Evolutionary conservation across 176 grass and related monocot genomes (phyloP).

Genomic region (Thalia dealbata): DNA sequence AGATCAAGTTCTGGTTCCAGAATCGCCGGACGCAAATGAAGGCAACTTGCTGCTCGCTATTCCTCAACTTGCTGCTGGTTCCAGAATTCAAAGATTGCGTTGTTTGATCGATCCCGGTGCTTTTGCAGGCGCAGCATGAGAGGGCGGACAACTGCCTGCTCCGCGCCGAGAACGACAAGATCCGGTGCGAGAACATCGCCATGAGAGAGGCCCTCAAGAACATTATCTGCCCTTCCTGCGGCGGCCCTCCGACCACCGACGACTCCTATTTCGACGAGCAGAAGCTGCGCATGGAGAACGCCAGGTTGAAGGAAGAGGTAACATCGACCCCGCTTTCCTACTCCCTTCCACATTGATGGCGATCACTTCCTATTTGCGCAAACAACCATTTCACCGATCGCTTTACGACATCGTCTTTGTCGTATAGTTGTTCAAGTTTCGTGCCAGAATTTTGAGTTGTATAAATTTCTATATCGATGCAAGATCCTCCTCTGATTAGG

Average conservation of each 20-base stretch:
- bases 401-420: neutral
- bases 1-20: conserved; percentile 99
- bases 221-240: conserved; percentile 82
- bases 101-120: neutral
- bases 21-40: conserved; percentile 98
- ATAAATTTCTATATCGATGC: neutral
- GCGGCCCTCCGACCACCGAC: conserved; percentile 54
- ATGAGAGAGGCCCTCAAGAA: conserved; percentile 85
- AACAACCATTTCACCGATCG: neutral
- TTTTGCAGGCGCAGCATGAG: conserved; percentile 74
- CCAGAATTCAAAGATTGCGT: neutral
- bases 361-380: neutral
- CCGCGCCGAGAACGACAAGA: conserved; percentile 88
- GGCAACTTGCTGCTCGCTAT: conserved; percentile 22
- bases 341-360: neutral
- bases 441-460: neutral
- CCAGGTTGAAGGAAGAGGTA: conserved; percentile 85
- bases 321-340: neutral
- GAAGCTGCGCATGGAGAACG: conserved; percentile 91
- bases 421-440: neutral
- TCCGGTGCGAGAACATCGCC: conserved; percentile 90
- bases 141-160: conserved; percentile 81
- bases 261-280: conserved; percentile 91
- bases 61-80: conserved; percentile 7
- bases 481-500: neutral